Evolutionary conservation across 345 rosid species (phyloP), one percentile per base, ranked within the genome.

Genomic region (Hypericum perforatum): DNA sequence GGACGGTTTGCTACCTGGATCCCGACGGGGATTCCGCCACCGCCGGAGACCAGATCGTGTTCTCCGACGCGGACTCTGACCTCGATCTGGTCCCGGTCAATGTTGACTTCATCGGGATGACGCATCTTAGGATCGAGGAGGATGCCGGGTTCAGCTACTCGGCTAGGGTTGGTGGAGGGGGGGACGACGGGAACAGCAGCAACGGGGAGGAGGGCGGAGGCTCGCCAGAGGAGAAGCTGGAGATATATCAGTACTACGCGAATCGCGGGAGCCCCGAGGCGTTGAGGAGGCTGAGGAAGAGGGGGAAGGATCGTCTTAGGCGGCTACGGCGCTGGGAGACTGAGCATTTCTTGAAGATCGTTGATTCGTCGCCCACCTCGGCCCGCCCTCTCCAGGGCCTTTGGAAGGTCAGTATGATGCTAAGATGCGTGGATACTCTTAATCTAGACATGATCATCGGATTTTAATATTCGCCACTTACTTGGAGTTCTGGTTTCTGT

Each of bases 311-410:
- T 65, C 81, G 80, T 80, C 87, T 70, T 54, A 78, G 66, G 9
- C 82, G 55, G 76, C 71, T 22, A 1, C 32, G 60, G 67, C 77
- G 72, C 59, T 85, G 89, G 95, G 96, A 82, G 64, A 73, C 89
- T 5, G 88, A 82, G 70, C 90, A 87, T 66, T 91, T 87, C 53
- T 70, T 91, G 50, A 91, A 79, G 78, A 78, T 91, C 52, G 40
- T 54, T 37, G 78, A 85, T 73, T 85, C 66, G 71, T 82, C 76
- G 0, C 90, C 98, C 41, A 82, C 85, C 2, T 51, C 59, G 0
- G 53, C 73, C 12, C 80, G 81, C 51, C 98, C 95, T 5, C 62
- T 91, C 70, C 96, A 91, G 71, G 98, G 96, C 13, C 67, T 87
- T 37, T 87, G 95, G 96, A 86, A 87, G 98, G 95, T 84, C 63